Conservation (phyloP, 2,329 filamentous ascomycete genomes). For the Colletotrichum aenigma region DNA sequence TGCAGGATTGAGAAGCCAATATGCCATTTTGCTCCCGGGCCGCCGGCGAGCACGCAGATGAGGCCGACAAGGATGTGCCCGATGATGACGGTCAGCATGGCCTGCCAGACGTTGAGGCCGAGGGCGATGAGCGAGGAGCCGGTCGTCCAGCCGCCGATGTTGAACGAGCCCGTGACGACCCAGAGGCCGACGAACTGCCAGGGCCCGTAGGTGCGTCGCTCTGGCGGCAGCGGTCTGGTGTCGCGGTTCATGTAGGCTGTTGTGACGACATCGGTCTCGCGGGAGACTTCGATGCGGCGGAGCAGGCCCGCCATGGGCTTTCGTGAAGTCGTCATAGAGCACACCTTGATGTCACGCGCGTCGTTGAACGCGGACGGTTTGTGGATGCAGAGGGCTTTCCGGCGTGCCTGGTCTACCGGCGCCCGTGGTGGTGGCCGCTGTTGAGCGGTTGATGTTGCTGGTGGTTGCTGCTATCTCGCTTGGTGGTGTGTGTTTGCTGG, state of each 20-base stretch:
- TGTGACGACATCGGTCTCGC: slow-evolving; percentile 25
- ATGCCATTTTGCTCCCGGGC: slow-evolving; percentile 30
- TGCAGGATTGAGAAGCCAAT: slow-evolving; percentile 30
- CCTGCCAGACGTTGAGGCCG: slow-evolving; percentile 30
- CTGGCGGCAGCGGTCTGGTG: slow-evolving; percentile 30
- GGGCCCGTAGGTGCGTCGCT: slow-evolving; percentile 32
- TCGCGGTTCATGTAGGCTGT: slow-evolving; percentile 32
- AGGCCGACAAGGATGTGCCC: slow-evolving; percentile 27
- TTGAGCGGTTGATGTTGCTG: background rate
- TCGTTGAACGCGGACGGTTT: background rate
- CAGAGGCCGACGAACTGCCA: slow-evolving; percentile 35
- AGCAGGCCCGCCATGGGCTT: background rate
- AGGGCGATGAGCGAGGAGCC: slow-evolving; percentile 31
- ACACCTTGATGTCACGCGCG: background rate
- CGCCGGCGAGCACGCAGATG: slow-evolving; percentile 28
- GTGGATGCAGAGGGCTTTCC: background rate
- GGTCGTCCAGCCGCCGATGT: slow-evolving; percentile 36
- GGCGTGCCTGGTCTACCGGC: background rate
- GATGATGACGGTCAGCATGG: slow-evolving; percentile 28
- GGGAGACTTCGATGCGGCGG: slow-evolving; percentile 25
- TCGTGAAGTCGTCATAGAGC: background rate
- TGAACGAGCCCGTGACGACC: slow-evolving; percentile 37
- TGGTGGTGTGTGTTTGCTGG: background rate
- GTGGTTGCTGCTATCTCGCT: background rate
- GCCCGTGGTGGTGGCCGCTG: background rate